Percentiles rank a stretch among this genome's conserved stretches.
Evolutionary conservation across 2,329 filamentous ascomycete species (phyloP).

Genomic region (Didymella sp.): DNA sequence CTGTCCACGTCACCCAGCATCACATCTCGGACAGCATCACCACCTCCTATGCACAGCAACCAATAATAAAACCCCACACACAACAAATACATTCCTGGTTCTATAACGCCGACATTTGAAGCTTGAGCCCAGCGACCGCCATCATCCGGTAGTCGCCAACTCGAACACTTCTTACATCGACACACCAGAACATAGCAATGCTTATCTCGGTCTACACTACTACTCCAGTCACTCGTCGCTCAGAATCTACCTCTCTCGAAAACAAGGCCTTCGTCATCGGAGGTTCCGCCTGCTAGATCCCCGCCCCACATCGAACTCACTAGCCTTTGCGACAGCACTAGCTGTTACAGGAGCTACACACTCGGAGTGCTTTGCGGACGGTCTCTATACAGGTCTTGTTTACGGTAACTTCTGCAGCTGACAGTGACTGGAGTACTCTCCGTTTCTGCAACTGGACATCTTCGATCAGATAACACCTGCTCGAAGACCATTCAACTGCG

Average conservation of each 20-base stretch:
- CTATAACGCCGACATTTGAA: slow-evolving; percentile 31
- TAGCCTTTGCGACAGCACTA: slow-evolving; percentile 45
- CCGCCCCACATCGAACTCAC: slow-evolving; percentile 43
- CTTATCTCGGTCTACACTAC: slow-evolving; percentile 39
- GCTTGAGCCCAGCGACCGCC: slow-evolving; percentile 39
- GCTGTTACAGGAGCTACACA: slow-evolving; percentile 45
- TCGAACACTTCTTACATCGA: slow-evolving; percentile 39
- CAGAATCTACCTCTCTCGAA: slow-evolving; percentile 49
- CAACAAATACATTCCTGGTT: slow-evolving; percentile 16
- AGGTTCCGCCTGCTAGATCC: slow-evolving; percentile 50
- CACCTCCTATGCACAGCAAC: slow-evolving; percentile 29
- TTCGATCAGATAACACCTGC: slow-evolving; percentile 45
- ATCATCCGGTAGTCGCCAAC: slow-evolving; percentile 34
- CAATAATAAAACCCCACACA: slow-evolving; percentile 39
- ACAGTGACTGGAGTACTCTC: slow-evolving; percentile 53
- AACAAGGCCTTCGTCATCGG: slow-evolving; percentile 50
- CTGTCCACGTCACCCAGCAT: slow-evolving; percentile 33
- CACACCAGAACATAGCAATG: slow-evolving; percentile 45
- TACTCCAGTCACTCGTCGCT: slow-evolving; percentile 55
- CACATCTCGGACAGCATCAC: slow-evolving; percentile 25
- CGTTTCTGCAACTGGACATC: slow-evolving; percentile 41
- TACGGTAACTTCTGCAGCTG: slow-evolving; percentile 53
- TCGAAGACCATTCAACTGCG: slow-evolving; percentile 40
- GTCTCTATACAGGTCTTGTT: slow-evolving; percentile 51
- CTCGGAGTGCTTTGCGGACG: slow-evolving; percentile 49